Conservation (phyloP, 2,329 filamentous ascomycete species). For the Colletotrichum theobromicola region DNA sequence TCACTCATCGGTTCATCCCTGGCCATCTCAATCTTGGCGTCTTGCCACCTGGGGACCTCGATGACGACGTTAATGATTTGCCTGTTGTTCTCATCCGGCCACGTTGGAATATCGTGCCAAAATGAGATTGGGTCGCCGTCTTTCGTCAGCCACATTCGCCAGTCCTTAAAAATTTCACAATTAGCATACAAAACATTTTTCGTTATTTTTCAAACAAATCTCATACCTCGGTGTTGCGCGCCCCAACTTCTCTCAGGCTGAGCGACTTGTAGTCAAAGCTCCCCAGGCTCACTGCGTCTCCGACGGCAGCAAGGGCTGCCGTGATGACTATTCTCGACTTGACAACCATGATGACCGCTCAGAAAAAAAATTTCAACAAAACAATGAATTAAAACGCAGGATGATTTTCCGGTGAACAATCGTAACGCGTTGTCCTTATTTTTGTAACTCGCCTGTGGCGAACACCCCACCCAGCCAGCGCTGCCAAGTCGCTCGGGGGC, state of each 20-base stretch:
- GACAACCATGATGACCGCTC: background rate
- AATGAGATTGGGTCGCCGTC: slow-evolving; percentile 43
- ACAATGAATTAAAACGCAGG: background rate
- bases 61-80: slow-evolving; percentile 42
- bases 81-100: slow-evolving; percentile 37
- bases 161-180: slow-evolving; percentile 31
- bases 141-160: slow-evolving; percentile 45
- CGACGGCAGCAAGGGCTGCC: background rate
- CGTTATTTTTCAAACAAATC: accelerated
- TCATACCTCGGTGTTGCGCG: slow-evolving; percentile 40
- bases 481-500: background rate
- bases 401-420: background rate
- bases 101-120: slow-evolving; percentile 47
- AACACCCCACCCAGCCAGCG: background rate
- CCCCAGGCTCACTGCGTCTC: background rate
- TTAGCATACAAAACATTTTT: accelerated
- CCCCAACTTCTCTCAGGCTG: slow-evolving; percentile 36
- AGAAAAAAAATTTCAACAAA: background rate
- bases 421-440: background rate
- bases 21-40: slow-evolving; percentile 44
- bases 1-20: slow-evolving; percentile 43
- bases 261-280: background rate
- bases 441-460: slow-evolving; percentile 1
- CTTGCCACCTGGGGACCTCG: slow-evolving; percentile 47
- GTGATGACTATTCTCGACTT: background rate